Conservation (phyloP, 768 basidiomycete genomes). For the Amanita inopinata region DNA sequence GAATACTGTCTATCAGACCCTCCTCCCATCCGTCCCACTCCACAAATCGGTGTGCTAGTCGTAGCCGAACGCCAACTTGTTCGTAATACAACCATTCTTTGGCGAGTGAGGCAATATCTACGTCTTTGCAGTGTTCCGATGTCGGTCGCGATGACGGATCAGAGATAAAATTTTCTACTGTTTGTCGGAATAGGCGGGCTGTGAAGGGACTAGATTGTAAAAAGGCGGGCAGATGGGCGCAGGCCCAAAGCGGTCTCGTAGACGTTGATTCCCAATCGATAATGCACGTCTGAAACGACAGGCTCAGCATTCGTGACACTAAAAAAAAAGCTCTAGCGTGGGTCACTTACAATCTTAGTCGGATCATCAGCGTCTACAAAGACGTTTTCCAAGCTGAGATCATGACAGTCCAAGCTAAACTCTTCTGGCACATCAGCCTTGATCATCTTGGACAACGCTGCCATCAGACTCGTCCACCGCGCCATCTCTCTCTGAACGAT, state of each 20-base stretch:
- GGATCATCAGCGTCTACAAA: conserved; percentile 68
- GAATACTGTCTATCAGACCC: conserved; percentile 64
- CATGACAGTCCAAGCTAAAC: conserved; percentile 79
- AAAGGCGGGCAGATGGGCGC: conserved; percentile 74
- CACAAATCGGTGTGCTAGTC: conserved; percentile 69
- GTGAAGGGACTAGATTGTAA: conserved; percentile 72
- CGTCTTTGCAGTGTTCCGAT: conserved; percentile 5
- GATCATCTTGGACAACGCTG: conserved; percentile 30
- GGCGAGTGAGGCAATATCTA: conserved; percentile 34
- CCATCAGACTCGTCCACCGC: conserved; percentile 63
- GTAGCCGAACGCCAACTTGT: conserved; percentile 49
- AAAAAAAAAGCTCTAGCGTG: background rate
- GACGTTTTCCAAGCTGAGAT: conserved; percentile 76
- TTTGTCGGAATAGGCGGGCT: conserved; percentile 57
- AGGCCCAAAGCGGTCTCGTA: conserved; percentile 77
- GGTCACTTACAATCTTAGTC: conserved; percentile 55
- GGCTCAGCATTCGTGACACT: conserved; percentile 5
- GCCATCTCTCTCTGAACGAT: conserved; percentile 59
- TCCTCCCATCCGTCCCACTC: conserved; percentile 95
- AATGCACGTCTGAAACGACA: conserved; percentile 54
- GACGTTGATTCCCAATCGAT: conserved; percentile 93
- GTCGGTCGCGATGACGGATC: conserved; percentile 15
- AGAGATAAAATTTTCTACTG: conserved; percentile 40
- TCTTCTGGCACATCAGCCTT: conserved; percentile 36
- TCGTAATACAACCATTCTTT: conserved; percentile 72